Conservation (phyloP, 345 rosid species). For the Boechera stricta region DNA sequence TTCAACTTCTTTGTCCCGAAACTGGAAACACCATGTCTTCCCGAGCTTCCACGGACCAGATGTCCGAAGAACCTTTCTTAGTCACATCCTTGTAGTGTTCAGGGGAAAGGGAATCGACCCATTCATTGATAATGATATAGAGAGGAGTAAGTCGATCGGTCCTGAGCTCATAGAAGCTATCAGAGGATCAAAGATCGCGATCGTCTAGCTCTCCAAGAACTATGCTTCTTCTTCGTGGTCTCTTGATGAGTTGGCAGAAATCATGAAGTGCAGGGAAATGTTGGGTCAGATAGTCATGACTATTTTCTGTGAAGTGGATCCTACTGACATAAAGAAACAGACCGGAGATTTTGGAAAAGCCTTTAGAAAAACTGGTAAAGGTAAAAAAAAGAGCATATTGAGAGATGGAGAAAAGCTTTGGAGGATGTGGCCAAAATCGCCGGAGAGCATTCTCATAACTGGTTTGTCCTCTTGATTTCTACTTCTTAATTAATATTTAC, state of each 20-base stretch:
- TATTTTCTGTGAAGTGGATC: constrained; percentile 1
- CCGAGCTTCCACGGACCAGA: constrained; percentile 17
- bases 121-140: neutral
- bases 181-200: neutral
- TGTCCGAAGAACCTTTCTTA: neutral
- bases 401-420: constrained; percentile 1
- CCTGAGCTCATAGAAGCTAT: neutral
- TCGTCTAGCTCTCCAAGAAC: neutral
- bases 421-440: neutral
- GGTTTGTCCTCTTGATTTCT: neutral
- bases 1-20: neutral
- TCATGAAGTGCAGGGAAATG: neutral
- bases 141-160: neutral
- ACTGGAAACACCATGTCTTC: neutral
- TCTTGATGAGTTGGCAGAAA: neutral
- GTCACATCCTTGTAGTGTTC: neutral
- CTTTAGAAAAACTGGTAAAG: neutral
- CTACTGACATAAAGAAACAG: neutral
- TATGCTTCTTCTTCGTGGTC: constrained; percentile 10
- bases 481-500: neutral
- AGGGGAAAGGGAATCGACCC: neutral
- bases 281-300: neutral
- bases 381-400: neutral
- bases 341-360: neutral
- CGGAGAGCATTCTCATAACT: neutral